A percentile compares a stretch with the other conserved stretches of the same genome.
phyloP scores from a whole-genome alignment of 2,329 filamentous ascomycete species.

The Blumeria hordei region DNA sequence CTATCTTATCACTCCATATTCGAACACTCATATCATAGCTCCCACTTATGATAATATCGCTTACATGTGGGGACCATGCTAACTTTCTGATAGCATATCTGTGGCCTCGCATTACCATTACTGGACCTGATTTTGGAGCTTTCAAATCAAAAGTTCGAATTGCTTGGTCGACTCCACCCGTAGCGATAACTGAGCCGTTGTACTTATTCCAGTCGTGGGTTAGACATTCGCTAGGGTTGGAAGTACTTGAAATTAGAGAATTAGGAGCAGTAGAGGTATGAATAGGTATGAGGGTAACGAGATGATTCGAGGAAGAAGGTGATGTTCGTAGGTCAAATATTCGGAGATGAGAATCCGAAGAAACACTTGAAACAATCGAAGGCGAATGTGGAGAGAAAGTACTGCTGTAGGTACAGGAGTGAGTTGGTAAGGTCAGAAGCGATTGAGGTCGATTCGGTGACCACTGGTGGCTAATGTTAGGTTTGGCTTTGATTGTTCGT shows the following conservation, averaged over 20 bases:
- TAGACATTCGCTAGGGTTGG: constrained; percentile 51
- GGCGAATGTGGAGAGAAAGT: constrained; percentile 76
- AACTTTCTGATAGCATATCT: constrained; percentile 73
- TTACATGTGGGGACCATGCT: constrained; percentile 84
- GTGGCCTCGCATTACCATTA: constrained; percentile 57
- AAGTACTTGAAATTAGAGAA: constrained; percentile 8
- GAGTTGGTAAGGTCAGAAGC: constrained; percentile 67
- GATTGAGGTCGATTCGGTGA: constrained; percentile 53
- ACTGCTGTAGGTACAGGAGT: constrained; percentile 85
- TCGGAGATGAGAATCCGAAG: constrained; percentile 69
- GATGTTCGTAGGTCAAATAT: constrained; percentile 84
- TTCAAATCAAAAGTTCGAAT: constrained; percentile 83
- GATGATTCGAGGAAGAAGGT: constrained; percentile 65
- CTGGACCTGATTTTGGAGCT: constrained; percentile 45
- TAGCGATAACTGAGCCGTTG: constrained; percentile 58
- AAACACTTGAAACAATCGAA: constrained; percentile 63
- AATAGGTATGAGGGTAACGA: constrained; percentile 61
- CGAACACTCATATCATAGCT: constrained; percentile 97
- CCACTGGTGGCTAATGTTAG: constrained; percentile 30
- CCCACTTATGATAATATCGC: constrained; percentile 63
- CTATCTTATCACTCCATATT: constrained; percentile 51
- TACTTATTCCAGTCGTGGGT: constrained; percentile 99
- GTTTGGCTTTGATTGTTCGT: too few relatives aligned
- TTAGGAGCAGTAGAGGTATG: constrained; percentile 27
- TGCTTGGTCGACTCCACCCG: constrained; percentile 66